These are phyloP conservation scores for Cystobasidium slooffiae DNA, from an alignment of 1,284 basidiomycete species.

Conservation along the genomic window DNA sequence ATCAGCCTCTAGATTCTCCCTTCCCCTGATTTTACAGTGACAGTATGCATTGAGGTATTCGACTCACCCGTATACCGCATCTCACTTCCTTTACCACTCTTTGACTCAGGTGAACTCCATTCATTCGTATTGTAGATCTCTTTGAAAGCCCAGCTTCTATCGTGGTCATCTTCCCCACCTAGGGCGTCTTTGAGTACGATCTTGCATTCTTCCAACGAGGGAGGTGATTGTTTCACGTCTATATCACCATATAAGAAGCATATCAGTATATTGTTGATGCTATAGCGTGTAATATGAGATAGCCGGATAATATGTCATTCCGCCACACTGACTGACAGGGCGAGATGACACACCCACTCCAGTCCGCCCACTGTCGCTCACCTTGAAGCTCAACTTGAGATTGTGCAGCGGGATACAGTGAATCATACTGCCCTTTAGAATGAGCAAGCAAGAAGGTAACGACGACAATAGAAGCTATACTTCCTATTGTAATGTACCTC, in stretches of 20 bases:
- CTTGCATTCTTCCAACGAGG: background rate
- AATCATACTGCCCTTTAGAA: conserved; percentile 4
- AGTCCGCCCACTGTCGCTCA: background rate
- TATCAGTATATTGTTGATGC: too few relatives aligned
- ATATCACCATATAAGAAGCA: background rate
- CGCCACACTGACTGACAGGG: background rate
- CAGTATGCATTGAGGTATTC: background rate
- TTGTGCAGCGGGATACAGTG: background rate
- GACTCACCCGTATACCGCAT: conserved; percentile 30
- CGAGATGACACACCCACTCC: conserved; percentile 2
- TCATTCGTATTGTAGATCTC: conserved; percentile 32
- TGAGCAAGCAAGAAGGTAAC: conserved; percentile 11
- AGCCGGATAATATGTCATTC: too few relatives aligned
- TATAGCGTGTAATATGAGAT: too few relatives aligned
- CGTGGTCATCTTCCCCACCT: conserved; percentile 1
- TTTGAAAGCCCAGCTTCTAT: conserved; percentile 29
- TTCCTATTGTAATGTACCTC: conserved; percentile 5
- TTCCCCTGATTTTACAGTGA: background rate
- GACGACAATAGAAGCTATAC: background rate
- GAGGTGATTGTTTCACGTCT: background rate
- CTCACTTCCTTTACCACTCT: conserved; percentile 28
- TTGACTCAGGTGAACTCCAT: conserved; percentile 17
- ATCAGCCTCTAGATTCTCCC: background rate
- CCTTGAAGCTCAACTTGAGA: background rate
- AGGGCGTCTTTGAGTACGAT: background rate